Evolutionary conservation across 805 yeast species (phyloP), one percentile per base, ranked within the genome.

Genomic region (Kluyveromyces lactis): DNA sequence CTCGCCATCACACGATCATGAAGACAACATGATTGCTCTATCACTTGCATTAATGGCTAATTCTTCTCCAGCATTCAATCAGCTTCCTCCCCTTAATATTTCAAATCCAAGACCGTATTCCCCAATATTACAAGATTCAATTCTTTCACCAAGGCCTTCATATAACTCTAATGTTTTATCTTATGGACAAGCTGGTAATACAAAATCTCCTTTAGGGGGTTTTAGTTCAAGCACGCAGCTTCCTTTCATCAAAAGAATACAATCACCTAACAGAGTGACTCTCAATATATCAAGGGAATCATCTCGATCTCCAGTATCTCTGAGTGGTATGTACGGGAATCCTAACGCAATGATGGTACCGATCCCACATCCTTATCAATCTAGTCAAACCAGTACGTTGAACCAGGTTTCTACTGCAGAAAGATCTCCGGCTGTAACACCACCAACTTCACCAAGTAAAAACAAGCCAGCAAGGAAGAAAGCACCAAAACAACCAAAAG

Each of bases 21-120:
- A 60, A 29, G 64, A 60, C 43, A 60, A 56, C 36, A 47, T 60
- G 52, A 39, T 60, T 24, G 64, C 64, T 3, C 44, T 60, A 36
- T 58, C 63, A 40, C 42, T 60, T 19, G 56, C 64, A 4, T 56
- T 60, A 12, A 58, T 60, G 62, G 64, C 64, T 18, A 57, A 61
- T 34, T 56, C 63, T 2, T 58, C 63, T 4, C 64, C 64, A 11
- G 47, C 60, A 33, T 41, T 56, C 34, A 46, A 48, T n/a, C 46
- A 42, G 16, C 40, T 55, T 31, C 58, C 58, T 13, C 45, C 56
- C 19, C 42, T 58, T 26, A 48, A 50, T 26, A 38, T 38, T 7
- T 32, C 41, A 26, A 46, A 43, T 33, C 38, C 45, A 3, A 42
- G 45, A 30, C 43, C 50, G 18, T 46, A 38, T 31, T 44, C 50